phyloP scores from a whole-genome alignment of 371 early-diverging fungal species.

The Entomophthora muscae region DNA sequence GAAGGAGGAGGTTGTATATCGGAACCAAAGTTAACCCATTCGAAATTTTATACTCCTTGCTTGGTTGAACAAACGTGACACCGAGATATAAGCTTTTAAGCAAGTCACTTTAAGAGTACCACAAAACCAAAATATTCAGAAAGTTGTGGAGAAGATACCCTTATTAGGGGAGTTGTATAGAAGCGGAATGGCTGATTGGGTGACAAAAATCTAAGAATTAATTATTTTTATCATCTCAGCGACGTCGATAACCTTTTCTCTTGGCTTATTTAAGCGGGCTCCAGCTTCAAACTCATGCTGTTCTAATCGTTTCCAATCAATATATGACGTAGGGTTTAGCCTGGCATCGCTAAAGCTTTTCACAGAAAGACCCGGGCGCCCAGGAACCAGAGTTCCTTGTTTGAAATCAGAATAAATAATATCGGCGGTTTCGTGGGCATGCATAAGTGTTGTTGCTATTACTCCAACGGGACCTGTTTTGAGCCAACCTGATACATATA shows the following conservation, averaged over 20 bases:
- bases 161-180: too few relatives aligned
- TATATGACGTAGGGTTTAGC: slow-evolving; percentile 33
- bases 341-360: slow-evolving; percentile 10
- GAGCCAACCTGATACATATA: slow-evolving; percentile 87
- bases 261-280: slow-evolving; percentile 39
- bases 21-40: too few relatives aligned
- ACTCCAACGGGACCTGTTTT: slow-evolving; percentile 90
- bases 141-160: too few relatives aligned
- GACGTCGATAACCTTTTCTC: slow-evolving; percentile 56
- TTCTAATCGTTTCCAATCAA: slow-evolving; percentile 72
- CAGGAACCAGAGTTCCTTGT: slow-evolving; percentile 15
- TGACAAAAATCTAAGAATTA: background rate
- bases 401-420: slow-evolving; percentile 20
- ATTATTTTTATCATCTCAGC: slow-evolving; percentile 41
- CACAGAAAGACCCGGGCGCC: slow-evolving; percentile 12
- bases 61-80: too few relatives aligned
- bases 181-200: too few relatives aligned
- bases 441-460: slow-evolving; percentile 86
- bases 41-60: too few relatives aligned
- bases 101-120: too few relatives aligned
- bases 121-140: too few relatives aligned
- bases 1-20: too few relatives aligned
- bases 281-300: slow-evolving; percentile 52
- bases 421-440: slow-evolving; percentile 81
- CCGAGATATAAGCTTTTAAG: too few relatives aligned